Base-by-base conservation (phyloP, 208 protist species). In the Endotrypanum monterogeii region DNA sequence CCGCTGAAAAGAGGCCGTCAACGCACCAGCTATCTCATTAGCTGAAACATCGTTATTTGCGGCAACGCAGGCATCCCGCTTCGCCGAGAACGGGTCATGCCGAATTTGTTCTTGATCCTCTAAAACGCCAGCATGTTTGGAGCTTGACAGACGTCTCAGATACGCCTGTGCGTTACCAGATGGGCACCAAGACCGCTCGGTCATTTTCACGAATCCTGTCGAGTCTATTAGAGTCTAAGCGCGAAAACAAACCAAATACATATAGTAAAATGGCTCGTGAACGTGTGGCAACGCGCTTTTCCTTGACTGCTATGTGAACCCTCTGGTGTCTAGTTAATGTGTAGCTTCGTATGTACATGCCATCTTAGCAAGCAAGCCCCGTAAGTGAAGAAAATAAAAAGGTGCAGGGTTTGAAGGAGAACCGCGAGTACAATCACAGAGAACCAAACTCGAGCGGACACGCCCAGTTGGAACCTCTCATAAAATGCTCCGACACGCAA, bases 11-110 rank as follows among this genome's bases (percentile, higher is more conserved):
- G 61, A 23, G 2, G 46, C 20, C 0, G 76, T 68, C 11, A 95
- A 44, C 3, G 70, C 35, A 6, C 11, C 63, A 0, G 71, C 80
- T 28, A 89, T 51, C 28, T 74, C 58, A 30, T 78, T 79, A 20
- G 87, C 88, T 7, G 83, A 79, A 18, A 73, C 78, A 67, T 76
- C 85, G 66, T 69, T 85, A 54, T 88, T 73, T 14, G 86, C 88
- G 12, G 84, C 90, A 54, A 89, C 79, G 37, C 82, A 84, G 7
- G 86, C 83, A 54, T 78, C 76, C 25, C 30, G 25, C 32, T 70
- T 61, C 0, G 68, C 68, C 30, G 75, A 79, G 7, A 48, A 32
- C 2, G 30, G 16, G 12, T 56, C 44, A 8, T 23, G 18, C 0
- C 6, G 2, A 6, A 1, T 7, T 4, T 25, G 7, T 3, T 55